These are phyloP conservation scores for Paramecium biaurelia DNA, from an alignment of 73 alveolate genomes.

Conservation along the genomic window DNA sequence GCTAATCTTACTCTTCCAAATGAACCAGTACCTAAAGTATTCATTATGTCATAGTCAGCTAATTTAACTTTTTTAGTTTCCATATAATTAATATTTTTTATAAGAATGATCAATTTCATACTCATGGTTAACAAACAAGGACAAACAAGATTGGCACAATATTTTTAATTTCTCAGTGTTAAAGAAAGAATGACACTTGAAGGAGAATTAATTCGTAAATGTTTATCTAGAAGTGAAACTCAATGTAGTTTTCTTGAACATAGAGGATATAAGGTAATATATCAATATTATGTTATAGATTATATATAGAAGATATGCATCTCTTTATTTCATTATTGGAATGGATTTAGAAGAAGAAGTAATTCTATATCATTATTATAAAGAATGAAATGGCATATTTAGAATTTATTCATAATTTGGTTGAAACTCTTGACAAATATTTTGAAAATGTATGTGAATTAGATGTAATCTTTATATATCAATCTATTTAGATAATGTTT, in stretches of 20 bases:
- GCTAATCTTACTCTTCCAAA: constrained; percentile 36
- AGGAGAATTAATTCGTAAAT: constrained; percentile 96
- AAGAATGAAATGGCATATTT: constrained; percentile 93
- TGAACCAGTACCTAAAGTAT: constrained; percentile 60
- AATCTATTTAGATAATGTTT: constrained; percentile 83
- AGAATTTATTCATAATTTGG: constrained; percentile 98
- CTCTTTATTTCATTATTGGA: constrained; percentile 96
- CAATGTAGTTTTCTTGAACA: constrained; percentile 97
- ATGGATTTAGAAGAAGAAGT: constrained; percentile 73
- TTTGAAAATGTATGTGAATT: constrained; percentile 97
- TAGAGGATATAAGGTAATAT: constrained; percentile 87
- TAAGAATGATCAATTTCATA: constrained; percentile 92
- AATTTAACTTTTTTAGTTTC: constrained; percentile 54
- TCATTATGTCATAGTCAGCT: constrained; percentile 55
- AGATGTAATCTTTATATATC: constrained; percentile 61
- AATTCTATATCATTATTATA: background rate
- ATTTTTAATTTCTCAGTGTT: constrained; percentile 90
- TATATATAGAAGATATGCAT: constrained; percentile 93
- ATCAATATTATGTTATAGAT: constrained; percentile 52
- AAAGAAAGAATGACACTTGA: constrained; percentile 94
- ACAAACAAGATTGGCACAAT: constrained; percentile 88
- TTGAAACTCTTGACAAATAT: constrained; percentile 94
- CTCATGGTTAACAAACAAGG: constrained; percentile 98
- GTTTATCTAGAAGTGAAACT: constrained; percentile 90
- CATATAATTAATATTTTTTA: constrained; percentile 57